Evolutionary conservation across 78 protist genomes (phyloP).

Genomic region (Guillardia theta): DNA sequence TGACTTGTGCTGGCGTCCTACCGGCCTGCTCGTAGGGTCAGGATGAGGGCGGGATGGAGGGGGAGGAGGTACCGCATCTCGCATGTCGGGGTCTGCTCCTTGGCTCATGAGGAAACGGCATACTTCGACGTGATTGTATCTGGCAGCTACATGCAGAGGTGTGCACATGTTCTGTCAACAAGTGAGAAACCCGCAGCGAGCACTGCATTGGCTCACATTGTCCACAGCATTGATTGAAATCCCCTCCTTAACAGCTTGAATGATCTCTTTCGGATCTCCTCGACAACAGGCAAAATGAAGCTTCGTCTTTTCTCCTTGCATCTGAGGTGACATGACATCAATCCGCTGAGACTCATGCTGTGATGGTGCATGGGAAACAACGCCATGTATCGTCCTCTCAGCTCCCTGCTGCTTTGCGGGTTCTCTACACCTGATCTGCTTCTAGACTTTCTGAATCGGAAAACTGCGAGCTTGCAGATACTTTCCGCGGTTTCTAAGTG

Average conservation of each 20-base stretch:
- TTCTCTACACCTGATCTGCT: too few relatives aligned
- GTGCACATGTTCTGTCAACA: neutral
- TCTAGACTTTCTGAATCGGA: too few relatives aligned
- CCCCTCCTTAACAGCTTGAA: neutral
- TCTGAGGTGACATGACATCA: too few relatives aligned
- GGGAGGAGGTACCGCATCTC: neutral
- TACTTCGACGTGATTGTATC: neutral
- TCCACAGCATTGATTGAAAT: neutral
- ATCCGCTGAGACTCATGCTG: too few relatives aligned
- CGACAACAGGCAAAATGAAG: slow-evolving; percentile 11
- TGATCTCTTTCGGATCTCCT: neutral
- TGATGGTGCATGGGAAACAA: too few relatives aligned
- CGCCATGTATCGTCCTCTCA: too few relatives aligned
- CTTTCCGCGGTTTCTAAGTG: too few relatives aligned
- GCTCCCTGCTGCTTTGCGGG: too few relatives aligned
- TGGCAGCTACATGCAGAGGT: neutral
- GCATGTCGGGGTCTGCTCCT: neutral
- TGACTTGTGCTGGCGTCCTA: neutral
- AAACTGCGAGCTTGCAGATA: too few relatives aligned
- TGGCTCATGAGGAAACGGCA: neutral
- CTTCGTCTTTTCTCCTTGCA: neutral
- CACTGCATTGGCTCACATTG: neutral
- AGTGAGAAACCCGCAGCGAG: neutral
- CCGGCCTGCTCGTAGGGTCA: neutral
- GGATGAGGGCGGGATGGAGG: neutral